These are phyloP conservation scores for Phytopythium chamaehyphon DNA, from an alignment of 352 stramenopile genomes.

Conservation along the genomic window DNA sequence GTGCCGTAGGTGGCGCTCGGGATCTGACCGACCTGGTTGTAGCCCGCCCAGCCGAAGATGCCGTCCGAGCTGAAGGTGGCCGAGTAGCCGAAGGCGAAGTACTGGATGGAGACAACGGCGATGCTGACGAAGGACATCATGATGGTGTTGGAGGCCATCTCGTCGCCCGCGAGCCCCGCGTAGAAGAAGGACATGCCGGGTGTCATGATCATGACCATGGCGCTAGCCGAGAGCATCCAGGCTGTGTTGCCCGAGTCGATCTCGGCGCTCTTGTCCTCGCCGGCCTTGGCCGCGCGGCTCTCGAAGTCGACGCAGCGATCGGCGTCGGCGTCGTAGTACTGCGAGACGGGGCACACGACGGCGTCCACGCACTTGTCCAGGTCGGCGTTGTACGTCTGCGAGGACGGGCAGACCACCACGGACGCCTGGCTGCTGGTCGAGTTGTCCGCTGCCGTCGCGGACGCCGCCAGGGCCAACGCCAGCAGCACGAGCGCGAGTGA, in stretches of 20 bases:
- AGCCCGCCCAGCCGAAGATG: slow-evolving; percentile 12
- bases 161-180: slow-evolving; percentile 21
- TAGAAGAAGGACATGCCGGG: slow-evolving; percentile 37
- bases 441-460: neutral
- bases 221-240: slow-evolving; percentile 27
- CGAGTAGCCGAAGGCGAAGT: slow-evolving; percentile 26
- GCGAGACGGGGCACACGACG: slow-evolving; percentile 4
- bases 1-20: slow-evolving; percentile 13
- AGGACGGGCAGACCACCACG: slow-evolving; percentile 5
- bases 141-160: slow-evolving; percentile 29
- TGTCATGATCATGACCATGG: slow-evolving; percentile 35
- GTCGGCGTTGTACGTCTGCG: slow-evolving; percentile 2
- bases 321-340: slow-evolving; percentile 8
- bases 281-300: slow-evolving; percentile 10
- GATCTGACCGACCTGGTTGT: slow-evolving; percentile 11
- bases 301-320: slow-evolving; percentile 13
- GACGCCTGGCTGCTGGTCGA: neutral
- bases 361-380: slow-evolving; percentile 7
- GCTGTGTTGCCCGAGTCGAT: slow-evolving; percentile 29
- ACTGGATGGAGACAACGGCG: slow-evolving; percentile 28
- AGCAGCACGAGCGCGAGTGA: neutral
- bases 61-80: slow-evolving; percentile 18
- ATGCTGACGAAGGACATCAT: slow-evolving; percentile 29
- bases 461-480: neutral
- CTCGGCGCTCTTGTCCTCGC: slow-evolving; percentile 1